These are phyloP conservation scores for Auricularia cornea DNA, from an alignment of 768 basidiomycete genomes.

Conservation along the genomic window DNA sequence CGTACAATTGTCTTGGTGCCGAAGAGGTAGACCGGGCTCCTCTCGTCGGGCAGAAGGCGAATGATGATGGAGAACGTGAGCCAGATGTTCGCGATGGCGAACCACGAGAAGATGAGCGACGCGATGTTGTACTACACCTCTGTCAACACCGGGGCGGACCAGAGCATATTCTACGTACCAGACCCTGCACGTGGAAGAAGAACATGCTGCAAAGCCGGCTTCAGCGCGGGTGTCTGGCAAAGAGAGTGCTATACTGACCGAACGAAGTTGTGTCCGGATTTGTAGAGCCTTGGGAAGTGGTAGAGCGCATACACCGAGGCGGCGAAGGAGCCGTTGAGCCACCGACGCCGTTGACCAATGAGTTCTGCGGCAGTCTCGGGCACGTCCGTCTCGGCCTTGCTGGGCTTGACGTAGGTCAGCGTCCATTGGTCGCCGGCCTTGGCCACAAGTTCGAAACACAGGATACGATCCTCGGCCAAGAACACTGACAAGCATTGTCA, in stretches of 20 bases:
- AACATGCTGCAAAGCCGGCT: conserved; percentile 57
- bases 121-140: conserved; percentile 68
- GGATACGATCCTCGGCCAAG: conserved; percentile 90
- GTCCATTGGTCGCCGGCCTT: conserved; percentile 85
- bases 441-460: conserved; percentile 94
- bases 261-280: conserved; percentile 76
- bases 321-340: conserved; percentile 95
- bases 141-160: neutral
- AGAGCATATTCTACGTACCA: conserved; percentile 43
- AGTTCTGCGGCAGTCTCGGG: conserved; percentile 81
- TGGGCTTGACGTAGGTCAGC: conserved; percentile 87
- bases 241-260: conserved; percentile 19
- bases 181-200: conserved; percentile 89
- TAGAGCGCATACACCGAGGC: conserved; percentile 89
- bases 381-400: conserved; percentile 95
- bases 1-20: conserved; percentile 63
- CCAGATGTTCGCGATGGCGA: conserved; percentile 87
- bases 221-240: neutral
- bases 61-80: conserved; percentile 95
- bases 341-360: conserved; percentile 91
- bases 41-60: conserved; percentile 59
- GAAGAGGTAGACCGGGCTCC: conserved; percentile 45
- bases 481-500: conserved; percentile 32
- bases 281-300: conserved; percentile 86
- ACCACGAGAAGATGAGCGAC: conserved; percentile 85